These are phyloP conservation scores for Capronia americana DNA, from an alignment of 2,329 filamentous ascomycete genomes.

Conservation along the genomic window DNA sequence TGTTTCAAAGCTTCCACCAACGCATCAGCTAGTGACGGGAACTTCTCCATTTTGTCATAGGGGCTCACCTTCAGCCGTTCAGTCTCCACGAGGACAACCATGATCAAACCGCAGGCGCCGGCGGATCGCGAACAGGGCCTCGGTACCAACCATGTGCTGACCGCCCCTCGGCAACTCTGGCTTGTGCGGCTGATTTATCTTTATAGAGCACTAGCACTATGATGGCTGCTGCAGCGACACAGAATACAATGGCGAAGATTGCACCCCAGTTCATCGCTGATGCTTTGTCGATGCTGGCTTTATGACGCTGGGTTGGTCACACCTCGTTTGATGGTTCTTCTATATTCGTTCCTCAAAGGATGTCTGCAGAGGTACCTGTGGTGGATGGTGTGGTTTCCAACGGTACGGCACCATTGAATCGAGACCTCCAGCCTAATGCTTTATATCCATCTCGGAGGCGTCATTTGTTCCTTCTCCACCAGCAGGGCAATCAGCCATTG, in stretches of 20 bases:
- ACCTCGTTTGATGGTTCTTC: neutral
- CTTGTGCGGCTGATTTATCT: neutral
- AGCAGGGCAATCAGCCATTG: neutral
- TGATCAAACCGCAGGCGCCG: neutral
- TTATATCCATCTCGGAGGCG: neutral
- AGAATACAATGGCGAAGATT: constrained; percentile 11
- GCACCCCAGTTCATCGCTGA: neutral
- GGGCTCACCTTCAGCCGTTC: neutral
- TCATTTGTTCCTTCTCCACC: neutral
- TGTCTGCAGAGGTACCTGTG: neutral
- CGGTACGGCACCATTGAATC: neutral
- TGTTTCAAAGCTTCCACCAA: neutral
- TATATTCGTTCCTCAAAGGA: neutral
- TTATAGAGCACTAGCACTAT: neutral
- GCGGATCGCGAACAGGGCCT: neutral
- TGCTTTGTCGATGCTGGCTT: neutral
- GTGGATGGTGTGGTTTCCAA: neutral
- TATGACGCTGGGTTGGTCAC: neutral
- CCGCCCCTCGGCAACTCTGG: neutral
- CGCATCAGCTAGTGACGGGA: neutral
- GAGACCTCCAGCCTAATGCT: neutral
- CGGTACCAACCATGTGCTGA: neutral
- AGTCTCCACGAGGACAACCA: neutral
- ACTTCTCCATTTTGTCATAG: neutral
- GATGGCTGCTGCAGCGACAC: neutral